Conservation (phyloP, 2,329 filamentous ascomycete genomes). For the Claviceps sp. region DNA sequence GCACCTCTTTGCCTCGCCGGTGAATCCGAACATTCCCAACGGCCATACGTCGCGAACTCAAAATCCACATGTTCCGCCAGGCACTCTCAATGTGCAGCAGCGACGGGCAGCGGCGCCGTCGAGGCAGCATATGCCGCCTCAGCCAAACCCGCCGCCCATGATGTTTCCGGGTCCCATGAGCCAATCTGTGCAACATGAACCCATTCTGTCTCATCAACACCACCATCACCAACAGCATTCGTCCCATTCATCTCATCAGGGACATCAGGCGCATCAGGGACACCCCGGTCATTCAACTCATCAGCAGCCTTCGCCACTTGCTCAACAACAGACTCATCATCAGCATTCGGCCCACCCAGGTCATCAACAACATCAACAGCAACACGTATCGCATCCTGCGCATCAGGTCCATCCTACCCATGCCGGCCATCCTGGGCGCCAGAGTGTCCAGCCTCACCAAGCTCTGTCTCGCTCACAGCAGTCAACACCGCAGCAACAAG, state of each 20-base stretch:
- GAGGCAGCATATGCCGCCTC: constrained; percentile 32
- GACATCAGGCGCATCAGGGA: constrained; percentile 15
- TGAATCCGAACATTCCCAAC: constrained; percentile 34
- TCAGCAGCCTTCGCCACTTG: constrained; percentile 9
- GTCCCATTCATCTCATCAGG: constrained; percentile 15
- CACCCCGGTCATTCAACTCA: constrained; percentile 15
- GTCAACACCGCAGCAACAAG: constrained; percentile 13
- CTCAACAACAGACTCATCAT: constrained; percentile 16
- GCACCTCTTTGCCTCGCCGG: constrained; percentile 37
- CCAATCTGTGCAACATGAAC: constrained; percentile 29
- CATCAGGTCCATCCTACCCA: constrained; percentile 13
- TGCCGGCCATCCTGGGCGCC: constrained; percentile 13
- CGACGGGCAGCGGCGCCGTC: constrained; percentile 28
- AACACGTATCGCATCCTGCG: constrained; percentile 12
- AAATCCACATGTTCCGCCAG: constrained; percentile 33
- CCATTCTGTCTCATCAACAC: constrained; percentile 30
- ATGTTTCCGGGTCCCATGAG: constrained; percentile 24
- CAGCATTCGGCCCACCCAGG: constrained; percentile 8
- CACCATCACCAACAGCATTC: constrained; percentile 20
- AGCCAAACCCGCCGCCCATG: constrained; percentile 24
- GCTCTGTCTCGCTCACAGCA: constrained; percentile 15
- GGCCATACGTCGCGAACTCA: constrained; percentile 27
- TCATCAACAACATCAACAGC: constrained; percentile 13
- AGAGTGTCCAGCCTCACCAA: constrained; percentile 12
- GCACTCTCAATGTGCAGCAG: constrained; percentile 31